Percentiles rank a stretch among this genome's conserved stretches.
These are phyloP conservation scores for Dujonia santamariae DNA, from an alignment of 1,139 yeast species.

Conservation along the genomic window DNA sequence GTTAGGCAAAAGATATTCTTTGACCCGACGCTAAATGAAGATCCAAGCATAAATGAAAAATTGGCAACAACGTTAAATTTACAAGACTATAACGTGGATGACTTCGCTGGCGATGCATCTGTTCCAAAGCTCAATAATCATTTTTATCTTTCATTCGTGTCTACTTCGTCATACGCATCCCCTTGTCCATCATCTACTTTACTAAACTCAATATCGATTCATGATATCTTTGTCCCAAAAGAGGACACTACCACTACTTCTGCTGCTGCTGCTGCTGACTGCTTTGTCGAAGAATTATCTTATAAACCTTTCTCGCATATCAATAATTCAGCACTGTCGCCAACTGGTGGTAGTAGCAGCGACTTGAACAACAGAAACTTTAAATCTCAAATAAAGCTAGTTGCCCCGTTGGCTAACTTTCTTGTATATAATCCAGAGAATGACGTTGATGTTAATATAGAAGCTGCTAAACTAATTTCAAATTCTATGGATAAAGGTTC, in stretches of 20 bases:
- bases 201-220: conserved; percentile 20
- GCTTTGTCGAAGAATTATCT: not conserved
- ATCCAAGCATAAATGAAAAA: conserved; percentile 8
- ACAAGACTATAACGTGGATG: conserved; percentile 4
- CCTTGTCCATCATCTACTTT: too few relatives aligned
- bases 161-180: too few relatives aligned
- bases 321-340: too few relatives aligned
- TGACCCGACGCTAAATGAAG: conserved; percentile 12
- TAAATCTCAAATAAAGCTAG: conserved; percentile 26
- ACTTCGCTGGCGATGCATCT: conserved; percentile 2
- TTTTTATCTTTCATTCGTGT: conserved; percentile 19
- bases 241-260: too few relatives aligned
- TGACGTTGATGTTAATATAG: conserved; percentile 13
- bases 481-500: conserved; percentile 15
- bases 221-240: conserved; percentile 17
- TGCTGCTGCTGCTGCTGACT: conserved; percentile 1
- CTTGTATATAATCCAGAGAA: conserved; percentile 28
- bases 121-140: conserved; percentile 8
- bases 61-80: conserved; percentile 6
- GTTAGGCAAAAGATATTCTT: conserved; percentile 28
- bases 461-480: conserved; percentile 14
- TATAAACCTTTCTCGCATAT: conserved; percentile 7
- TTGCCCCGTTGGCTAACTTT: conserved; percentile 33
- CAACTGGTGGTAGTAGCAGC: too few relatives aligned
- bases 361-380: conserved; percentile 33